These are phyloP conservation scores for Lactarius psammicola DNA, from an alignment of 768 basidiomycete species.

Conservation along the genomic window DNA sequence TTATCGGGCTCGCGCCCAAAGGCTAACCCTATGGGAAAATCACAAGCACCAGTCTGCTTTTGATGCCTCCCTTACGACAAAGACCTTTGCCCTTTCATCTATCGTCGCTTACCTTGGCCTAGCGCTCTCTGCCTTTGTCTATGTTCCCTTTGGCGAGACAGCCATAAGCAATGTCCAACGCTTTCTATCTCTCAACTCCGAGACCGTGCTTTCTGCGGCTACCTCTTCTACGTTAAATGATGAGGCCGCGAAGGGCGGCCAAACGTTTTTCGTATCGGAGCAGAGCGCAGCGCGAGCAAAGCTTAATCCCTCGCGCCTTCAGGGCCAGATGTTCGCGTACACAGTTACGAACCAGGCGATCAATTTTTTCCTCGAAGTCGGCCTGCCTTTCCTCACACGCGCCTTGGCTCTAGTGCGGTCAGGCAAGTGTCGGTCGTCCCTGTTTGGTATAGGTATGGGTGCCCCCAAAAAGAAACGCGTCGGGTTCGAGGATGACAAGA, in stretches of 20 bases:
- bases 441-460: conserved; percentile 23
- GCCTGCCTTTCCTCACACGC: conserved; percentile 74
- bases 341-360: conserved; percentile 86
- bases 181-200: conserved; percentile 31
- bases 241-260: conserved; percentile 29
- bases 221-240: conserved; percentile 27
- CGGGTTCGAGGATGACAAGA: conserved; percentile 67
- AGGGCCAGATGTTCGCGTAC: conserved; percentile 92
- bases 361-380: conserved; percentile 75
- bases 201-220: conserved; percentile 20
- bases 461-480: conserved; percentile 61
- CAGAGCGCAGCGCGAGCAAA: conserved; percentile 46
- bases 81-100: conserved; percentile 85
- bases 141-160: conserved; percentile 88
- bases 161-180: conserved; percentile 60
- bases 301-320: conserved; percentile 65
- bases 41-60: conserved; percentile 78
- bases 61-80: conserved; percentile 78
- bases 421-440: conserved; percentile 31
- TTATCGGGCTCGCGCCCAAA: conserved; percentile 65
- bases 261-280: conserved; percentile 17
- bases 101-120: conserved; percentile 91
- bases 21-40: conserved; percentile 88
- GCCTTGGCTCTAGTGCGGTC: conserved; percentile 51
- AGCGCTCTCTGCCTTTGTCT: conserved; percentile 92